Percentiles rank a stretch among this genome's conserved stretches.
These are phyloP conservation scores for Mycena haematopus DNA, from an alignment of 768 basidiomycete species.

Conservation along the genomic window DNA sequence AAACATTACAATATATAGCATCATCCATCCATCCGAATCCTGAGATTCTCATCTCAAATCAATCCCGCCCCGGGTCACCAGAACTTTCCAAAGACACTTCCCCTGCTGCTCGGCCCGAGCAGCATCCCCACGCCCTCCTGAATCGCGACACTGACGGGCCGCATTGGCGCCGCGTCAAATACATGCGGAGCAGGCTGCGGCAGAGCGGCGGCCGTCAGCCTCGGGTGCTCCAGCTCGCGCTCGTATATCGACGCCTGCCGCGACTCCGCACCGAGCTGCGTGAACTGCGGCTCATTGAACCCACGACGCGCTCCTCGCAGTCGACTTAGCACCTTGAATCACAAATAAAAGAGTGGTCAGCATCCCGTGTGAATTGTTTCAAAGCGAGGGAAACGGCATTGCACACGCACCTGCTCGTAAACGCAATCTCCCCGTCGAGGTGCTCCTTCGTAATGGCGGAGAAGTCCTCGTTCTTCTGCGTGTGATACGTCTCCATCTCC, in stretches of 20 bases:
- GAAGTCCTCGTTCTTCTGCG: conserved; percentile 77
- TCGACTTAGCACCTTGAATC: conserved; percentile 57
- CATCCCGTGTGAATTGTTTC: too few relatives aligned
- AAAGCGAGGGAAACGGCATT: too few relatives aligned
- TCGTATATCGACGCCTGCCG: conserved; percentile 79
- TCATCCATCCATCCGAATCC: conserved; percentile 5
- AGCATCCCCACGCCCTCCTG: conserved; percentile 75
- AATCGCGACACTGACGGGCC: conserved; percentile 76
- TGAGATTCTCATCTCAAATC: neutral
- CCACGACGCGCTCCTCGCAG: conserved; percentile 61
- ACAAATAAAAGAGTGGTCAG: neutral
- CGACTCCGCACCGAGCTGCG: conserved; percentile 54
- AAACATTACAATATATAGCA: conserved; percentile 7
- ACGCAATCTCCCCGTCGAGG: conserved; percentile 78
- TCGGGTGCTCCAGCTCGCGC: conserved; percentile 68
- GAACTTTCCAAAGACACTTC: conserved; percentile 69
- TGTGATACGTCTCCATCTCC: conserved; percentile 83
- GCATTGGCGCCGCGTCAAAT: conserved; percentile 74
- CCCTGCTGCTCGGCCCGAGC: conserved; percentile 49
- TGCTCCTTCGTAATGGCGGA: conserved; percentile 63
- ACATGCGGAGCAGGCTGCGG: conserved; percentile 82
- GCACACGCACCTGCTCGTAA: conserved; percentile 68
- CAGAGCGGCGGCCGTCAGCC: conserved; percentile 54
- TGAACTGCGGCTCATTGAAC: conserved; percentile 57
- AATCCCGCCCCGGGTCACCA: conserved; percentile 47